Percentiles rank a stretch among this genome's conserved stretches.
Evolutionary conservation across 176 grass and related monocot species (phyloP).

Genomic region (Phragmites australis): DNA sequence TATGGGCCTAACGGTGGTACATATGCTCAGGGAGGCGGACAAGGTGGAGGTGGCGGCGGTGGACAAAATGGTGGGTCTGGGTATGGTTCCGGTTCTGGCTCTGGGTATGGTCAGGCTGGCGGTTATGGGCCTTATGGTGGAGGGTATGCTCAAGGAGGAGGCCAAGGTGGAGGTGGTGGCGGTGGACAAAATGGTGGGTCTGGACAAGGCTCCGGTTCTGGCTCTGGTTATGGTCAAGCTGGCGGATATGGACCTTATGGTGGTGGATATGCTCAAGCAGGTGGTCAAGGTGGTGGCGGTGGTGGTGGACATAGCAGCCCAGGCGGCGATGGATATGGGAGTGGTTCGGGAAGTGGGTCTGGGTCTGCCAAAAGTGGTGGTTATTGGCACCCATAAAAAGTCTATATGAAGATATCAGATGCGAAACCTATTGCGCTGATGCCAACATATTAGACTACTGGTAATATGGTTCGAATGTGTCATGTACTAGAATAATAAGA

Average conservation of each 20-base stretch:
- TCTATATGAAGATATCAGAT: no score
- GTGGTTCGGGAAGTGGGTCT: neutral
- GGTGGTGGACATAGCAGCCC: neutral
- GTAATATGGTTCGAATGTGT: neutral
- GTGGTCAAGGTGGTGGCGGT: neutral
- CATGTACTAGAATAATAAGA: neutral
- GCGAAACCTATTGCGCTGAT: no score
- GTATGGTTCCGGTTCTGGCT: neutral
- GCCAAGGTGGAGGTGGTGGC: neutral
- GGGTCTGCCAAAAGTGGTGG: neutral
- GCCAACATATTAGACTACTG: no score
- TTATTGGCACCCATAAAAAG: neutral
- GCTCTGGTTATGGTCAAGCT: neutral
- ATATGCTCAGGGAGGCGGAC: neutral
- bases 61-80: neutral
- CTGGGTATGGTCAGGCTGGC: neutral
- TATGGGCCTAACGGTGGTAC: neutral
- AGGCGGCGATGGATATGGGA: neutral
- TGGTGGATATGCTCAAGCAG: neutral
- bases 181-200: neutral
- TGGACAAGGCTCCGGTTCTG: neutral
- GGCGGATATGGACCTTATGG: neutral
- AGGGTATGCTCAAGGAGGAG: neutral
- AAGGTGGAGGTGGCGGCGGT: neutral
- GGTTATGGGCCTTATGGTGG: neutral